Evolutionary conservation across 331 rosid species (phyloP).

Genomic region (Quercus lobata): DNA sequence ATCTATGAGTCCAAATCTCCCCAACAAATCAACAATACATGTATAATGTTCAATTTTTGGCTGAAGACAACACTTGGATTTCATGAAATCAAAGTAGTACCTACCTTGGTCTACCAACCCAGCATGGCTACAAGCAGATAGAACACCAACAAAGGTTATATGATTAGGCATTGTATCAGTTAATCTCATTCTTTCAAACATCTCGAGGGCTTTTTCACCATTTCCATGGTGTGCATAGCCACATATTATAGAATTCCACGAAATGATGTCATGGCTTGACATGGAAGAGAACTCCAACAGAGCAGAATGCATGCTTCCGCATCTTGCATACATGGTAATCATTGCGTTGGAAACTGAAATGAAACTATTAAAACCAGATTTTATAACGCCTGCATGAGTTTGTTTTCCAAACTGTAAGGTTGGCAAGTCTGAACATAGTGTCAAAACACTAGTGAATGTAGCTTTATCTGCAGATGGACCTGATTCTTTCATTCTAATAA

Average conservation of each 20-base stretch:
- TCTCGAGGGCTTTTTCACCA: constrained; percentile 36
- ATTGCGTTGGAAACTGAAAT: constrained; percentile 48
- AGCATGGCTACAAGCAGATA: constrained; percentile 53
- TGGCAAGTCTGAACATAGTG: constrained; percentile 46
- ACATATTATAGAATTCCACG: constrained; percentile 53
- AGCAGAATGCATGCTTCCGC: constrained; percentile 50
- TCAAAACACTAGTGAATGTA: constrained; percentile 42
- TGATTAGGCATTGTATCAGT: constrained; percentile 32
- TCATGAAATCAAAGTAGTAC: constrained; percentile 36
- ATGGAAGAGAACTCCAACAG: constrained; percentile 36
- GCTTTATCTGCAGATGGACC: constrained; percentile 39
- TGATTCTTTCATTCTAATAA: constrained; percentile 36
- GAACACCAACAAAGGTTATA: constrained; percentile 48
- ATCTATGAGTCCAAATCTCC: constrained; percentile 48
- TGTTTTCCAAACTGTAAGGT: constrained; percentile 43
- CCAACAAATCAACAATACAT: constrained; percentile 47
- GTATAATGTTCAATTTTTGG: constrained; percentile 46
- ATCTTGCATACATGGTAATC: constrained; percentile 59
- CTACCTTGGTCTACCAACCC: constrained; percentile 42
- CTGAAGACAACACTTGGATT: constrained; percentile 21
- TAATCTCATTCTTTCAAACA: constrained; percentile 43
- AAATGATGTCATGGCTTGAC: constrained; percentile 36
- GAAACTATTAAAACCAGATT: constrained; percentile 27
- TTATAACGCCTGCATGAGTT: constrained; percentile 33
- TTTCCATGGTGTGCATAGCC: constrained; percentile 55